A percentile compares a stretch with the other conserved stretches of the same genome.
These are phyloP conservation scores for Suillus fuscotomentosus DNA, from an alignment of 768 basidiomycete species.

Conservation along the genomic window DNA sequence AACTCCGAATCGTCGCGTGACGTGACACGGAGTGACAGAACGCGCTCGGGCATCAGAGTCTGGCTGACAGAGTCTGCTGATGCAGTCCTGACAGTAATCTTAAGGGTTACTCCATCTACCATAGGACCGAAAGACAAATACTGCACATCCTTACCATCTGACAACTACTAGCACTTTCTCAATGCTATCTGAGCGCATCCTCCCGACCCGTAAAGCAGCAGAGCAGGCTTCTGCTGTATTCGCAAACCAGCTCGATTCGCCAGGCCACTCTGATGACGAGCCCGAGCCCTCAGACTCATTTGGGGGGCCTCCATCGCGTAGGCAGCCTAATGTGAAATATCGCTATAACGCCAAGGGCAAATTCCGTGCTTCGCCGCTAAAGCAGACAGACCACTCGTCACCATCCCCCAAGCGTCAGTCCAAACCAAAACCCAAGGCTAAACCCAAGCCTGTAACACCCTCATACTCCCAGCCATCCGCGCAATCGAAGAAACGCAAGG, in stretches of 20 bases:
- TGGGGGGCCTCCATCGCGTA: conserved; percentile 19
- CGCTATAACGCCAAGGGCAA: conserved; percentile 32
- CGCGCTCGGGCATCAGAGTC: neutral
- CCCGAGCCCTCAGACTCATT: conserved; percentile 20
- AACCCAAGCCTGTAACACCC: conserved; percentile 5
- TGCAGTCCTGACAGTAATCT: neutral
- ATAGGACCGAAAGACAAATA: neutral
- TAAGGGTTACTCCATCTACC: neutral
- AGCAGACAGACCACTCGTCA: conserved; percentile 22
- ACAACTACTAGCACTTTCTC: neutral
- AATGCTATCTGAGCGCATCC: conserved; percentile 12
- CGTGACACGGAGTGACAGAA: conserved; percentile 1
- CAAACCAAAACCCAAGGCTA: conserved; percentile 11
- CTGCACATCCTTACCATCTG: no score
- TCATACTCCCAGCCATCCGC: conserved; percentile 8
- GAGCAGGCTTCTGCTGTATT: conserved; percentile 31
- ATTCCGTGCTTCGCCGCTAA: conserved; percentile 32
- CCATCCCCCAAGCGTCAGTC: conserved; percentile 19
- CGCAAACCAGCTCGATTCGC: conserved; percentile 30
- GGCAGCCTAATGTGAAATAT: conserved; percentile 29
- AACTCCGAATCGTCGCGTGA: neutral
- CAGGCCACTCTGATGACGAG: conserved; percentile 24
- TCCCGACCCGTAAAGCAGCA: conserved; percentile 34
- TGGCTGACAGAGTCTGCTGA: neutral
- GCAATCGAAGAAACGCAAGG: conserved; percentile 24